These are phyloP conservation scores for Alternaria panax DNA, from an alignment of 2,329 filamentous ascomycete genomes.

Conservation along the genomic window DNA sequence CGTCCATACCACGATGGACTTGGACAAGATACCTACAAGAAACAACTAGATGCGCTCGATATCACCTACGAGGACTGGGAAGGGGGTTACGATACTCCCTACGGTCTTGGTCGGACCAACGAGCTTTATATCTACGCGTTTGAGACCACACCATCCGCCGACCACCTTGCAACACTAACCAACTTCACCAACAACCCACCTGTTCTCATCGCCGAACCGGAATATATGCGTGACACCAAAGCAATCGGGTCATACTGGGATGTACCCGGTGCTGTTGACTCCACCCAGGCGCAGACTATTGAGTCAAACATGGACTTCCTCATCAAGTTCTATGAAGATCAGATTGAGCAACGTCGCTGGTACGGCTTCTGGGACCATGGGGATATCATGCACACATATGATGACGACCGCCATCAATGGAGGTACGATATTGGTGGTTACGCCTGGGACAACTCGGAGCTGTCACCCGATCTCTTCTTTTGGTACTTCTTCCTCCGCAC, in stretches of 20 bases:
- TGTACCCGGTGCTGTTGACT: slow-evolving; percentile 49
- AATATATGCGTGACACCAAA: slow-evolving; percentile 60
- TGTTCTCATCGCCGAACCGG: slow-evolving; percentile 57
- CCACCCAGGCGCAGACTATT: slow-evolving; percentile 45
- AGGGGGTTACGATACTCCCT: slow-evolving; percentile 61
- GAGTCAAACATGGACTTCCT: slow-evolving; percentile 65
- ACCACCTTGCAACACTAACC: slow-evolving; percentile 56
- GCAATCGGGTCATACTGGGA: slow-evolving; percentile 66
- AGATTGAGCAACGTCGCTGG: slow-evolving; percentile 66
- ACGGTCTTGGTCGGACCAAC: slow-evolving; percentile 66
- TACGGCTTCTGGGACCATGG: slow-evolving; percentile 70
- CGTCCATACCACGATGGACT: slow-evolving; percentile 66
- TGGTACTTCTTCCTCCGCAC: slow-evolving; percentile 70
- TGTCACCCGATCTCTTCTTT: slow-evolving; percentile 68
- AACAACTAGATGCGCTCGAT: slow-evolving; percentile 67
- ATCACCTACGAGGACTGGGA: slow-evolving; percentile 72
- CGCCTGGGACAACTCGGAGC: slow-evolving; percentile 70
- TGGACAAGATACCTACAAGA: slow-evolving; percentile 62
- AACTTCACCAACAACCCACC: slow-evolving; percentile 61
- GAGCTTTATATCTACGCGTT: slow-evolving; percentile 64
- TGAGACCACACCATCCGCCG: slow-evolving; percentile 59
- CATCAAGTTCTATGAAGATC: slow-evolving; percentile 62
- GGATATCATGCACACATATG: slow-evolving; percentile 70
- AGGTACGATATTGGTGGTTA: slow-evolving; percentile 70
- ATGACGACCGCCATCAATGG: slow-evolving; percentile 66